phyloP scores from a whole-genome alignment of 108 stramenopile genomes.

The Stephanodiscus minutulus region DNA sequence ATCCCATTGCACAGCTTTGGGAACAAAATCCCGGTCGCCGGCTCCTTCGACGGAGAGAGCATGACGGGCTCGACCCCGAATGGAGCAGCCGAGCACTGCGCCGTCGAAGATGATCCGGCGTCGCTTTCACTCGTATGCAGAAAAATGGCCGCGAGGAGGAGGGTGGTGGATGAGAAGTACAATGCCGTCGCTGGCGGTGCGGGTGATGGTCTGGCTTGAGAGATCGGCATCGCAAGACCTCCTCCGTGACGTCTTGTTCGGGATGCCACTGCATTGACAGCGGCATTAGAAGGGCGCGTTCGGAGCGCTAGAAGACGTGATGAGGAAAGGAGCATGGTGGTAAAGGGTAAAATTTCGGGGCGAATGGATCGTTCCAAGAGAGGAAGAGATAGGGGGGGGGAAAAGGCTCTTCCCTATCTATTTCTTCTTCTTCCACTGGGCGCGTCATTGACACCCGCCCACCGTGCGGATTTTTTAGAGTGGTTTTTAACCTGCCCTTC shows the following conservation, averaged over 20 bases:
- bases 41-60: conserved; percentile 66
- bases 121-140: not conserved
- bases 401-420: no score
- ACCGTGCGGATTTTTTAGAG: no score
- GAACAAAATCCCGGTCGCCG: conserved; percentile 80
- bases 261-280: not conserved
- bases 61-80: conserved; percentile 61
- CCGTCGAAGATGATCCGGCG: not conserved
- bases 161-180: not conserved
- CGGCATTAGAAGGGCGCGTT: not conserved
- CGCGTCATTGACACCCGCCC: no score
- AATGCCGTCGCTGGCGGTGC: not conserved
- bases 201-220: not conserved
- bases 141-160: conserved; percentile 4
- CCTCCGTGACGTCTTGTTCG: not conserved
- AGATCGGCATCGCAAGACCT: not conserved
- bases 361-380: no score
- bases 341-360: not conserved
- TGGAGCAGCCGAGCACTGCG: conserved; percentile 20
- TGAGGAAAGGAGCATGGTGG: not conserved
- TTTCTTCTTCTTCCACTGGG: no score
- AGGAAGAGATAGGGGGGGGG: no score
- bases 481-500: no score
- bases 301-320: not conserved
- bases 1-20: conserved; percentile 79